A percentile compares a stretch with the other conserved stretches of the same genome.
These are phyloP conservation scores for Neocallimastix lanati DNA, from an alignment of 192 early-diverging fungal genomes.

Conservation along the genomic window DNA sequence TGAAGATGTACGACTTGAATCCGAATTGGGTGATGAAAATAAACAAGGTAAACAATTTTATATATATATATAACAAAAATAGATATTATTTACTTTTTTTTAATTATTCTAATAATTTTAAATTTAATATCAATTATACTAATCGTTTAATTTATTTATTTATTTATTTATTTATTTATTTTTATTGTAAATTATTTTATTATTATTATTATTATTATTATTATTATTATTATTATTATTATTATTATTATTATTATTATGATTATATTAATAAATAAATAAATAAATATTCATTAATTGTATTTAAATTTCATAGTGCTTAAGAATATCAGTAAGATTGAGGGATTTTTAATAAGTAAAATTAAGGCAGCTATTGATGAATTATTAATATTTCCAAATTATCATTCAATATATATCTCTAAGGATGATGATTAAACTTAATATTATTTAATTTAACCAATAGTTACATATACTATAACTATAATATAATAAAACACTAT, in stretches of 20 bases:
- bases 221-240: too few species aligned
- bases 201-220: too few species aligned
- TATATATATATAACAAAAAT: not conserved
- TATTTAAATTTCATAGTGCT: conserved; percentile 37
- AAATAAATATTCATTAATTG: too few species aligned
- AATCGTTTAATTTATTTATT: too few species aligned
- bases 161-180: too few species aligned
- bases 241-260: too few species aligned
- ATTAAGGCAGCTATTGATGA: conserved; percentile 49
- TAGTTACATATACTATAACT: too few species aligned
- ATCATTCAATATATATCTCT: not conserved
- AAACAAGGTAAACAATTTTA: conserved; percentile 20
- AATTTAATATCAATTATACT: too few species aligned
- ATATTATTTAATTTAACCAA: too few species aligned
- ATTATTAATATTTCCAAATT: conserved; percentile 1
- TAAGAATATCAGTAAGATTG: conserved; percentile 69
- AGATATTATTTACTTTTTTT: not conserved
- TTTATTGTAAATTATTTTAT: too few species aligned
- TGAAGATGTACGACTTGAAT: conserved; percentile 34
- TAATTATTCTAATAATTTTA: not conserved
- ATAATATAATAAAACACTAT: too few species aligned
- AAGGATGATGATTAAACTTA: not conserved
- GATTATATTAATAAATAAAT: too few species aligned
- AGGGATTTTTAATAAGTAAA: conserved; percentile 59
- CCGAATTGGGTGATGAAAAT: conserved; percentile 30